A percentile compares a stretch with the other conserved stretches of the same genome.
These are phyloP conservation scores for Poterioochromonas sp. DNA, from an alignment of 352 stramenopile genomes.

Conservation along the genomic window DNA sequence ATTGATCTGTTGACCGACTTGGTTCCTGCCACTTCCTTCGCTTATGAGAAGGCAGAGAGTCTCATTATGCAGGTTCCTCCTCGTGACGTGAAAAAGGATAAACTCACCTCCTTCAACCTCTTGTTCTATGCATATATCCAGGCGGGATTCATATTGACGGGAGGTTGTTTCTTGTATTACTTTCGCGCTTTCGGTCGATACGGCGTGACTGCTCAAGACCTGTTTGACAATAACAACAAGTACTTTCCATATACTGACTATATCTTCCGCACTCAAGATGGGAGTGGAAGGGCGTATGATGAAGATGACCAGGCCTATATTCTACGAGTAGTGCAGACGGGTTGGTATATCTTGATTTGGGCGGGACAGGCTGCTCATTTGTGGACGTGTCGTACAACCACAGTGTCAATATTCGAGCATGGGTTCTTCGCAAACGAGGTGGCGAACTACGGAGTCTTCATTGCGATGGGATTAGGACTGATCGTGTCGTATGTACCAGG, in stretches of 20 bases:
- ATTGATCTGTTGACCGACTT: conserved; percentile 48
- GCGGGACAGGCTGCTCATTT: not conserved
- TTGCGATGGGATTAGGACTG: not conserved
- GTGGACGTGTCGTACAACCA: not conserved
- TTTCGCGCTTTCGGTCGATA: not conserved
- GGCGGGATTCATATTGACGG: conserved; percentile 36
- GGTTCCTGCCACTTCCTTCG: conserved; percentile 66
- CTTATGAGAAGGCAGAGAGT: conserved; percentile 60
- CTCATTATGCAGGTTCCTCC: conserved; percentile 60
- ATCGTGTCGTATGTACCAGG: not conserved
- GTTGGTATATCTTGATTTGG: conserved; percentile 2
- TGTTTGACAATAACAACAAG: conserved; percentile 10
- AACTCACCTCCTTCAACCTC: conserved; percentile 61
- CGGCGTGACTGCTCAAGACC: not conserved
- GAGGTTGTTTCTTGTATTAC: not conserved
- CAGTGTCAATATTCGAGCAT: not conserved
- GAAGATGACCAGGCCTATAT: not conserved
- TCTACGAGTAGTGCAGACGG: not conserved
- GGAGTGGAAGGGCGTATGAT: not conserved
- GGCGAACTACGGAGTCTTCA: not conserved
- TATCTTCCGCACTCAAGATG: not conserved
- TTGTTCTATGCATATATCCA: conserved; percentile 60
- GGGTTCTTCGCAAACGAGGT: not conserved
- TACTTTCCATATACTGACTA: not conserved
- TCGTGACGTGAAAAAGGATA: conserved; percentile 54